These are phyloP conservation scores for Leavenworthia alabamica DNA, from an alignment of 345 rosid species.

Conservation along the genomic window DNA sequence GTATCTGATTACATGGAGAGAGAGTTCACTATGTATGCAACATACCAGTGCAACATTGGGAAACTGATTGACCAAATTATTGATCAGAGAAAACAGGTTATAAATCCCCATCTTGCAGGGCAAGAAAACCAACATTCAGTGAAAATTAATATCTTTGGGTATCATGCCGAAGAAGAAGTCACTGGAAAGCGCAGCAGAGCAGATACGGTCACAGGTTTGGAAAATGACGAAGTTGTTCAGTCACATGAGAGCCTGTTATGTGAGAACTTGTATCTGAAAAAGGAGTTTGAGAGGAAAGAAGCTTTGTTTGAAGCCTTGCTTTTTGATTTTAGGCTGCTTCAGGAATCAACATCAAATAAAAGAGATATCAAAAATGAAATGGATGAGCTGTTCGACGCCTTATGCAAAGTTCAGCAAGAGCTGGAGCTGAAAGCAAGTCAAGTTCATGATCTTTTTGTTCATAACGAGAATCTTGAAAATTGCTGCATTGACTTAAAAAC, in stretches of 20 bases:
- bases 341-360: slow-evolving; percentile 71
- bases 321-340: slow-evolving; percentile 83
- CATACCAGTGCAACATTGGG: slow-evolving; percentile 46
- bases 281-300: slow-evolving; percentile 74
- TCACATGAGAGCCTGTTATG: slow-evolving; percentile 27
- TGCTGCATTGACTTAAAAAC: slow-evolving; percentile 43
- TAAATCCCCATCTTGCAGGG: neutral
- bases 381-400: slow-evolving; percentile 43
- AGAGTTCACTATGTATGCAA: slow-evolving; percentile 43
- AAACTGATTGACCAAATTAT: slow-evolving; percentile 32
- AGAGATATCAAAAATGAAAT: slow-evolving; percentile 69
- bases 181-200: slow-evolving; percentile 3
- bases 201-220: slow-evolving; percentile 27
- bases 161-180: slow-evolving; percentile 21
- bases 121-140: slow-evolving; percentile 20
- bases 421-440: slow-evolving; percentile 58
- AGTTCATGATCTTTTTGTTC: slow-evolving; percentile 50
- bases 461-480: slow-evolving; percentile 47
- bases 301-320: slow-evolving; percentile 69
- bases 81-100: slow-evolving; percentile 22
- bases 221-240: slow-evolving; percentile 28
- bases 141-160: slow-evolving; percentile 13
- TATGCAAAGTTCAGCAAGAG: slow-evolving; percentile 50
- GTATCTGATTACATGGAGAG: slow-evolving; percentile 49
- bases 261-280: slow-evolving; percentile 55